Base-by-base conservation (phyloP, 768 basidiomycete species). In the Rhizopogon vesiculosus region DNA sequence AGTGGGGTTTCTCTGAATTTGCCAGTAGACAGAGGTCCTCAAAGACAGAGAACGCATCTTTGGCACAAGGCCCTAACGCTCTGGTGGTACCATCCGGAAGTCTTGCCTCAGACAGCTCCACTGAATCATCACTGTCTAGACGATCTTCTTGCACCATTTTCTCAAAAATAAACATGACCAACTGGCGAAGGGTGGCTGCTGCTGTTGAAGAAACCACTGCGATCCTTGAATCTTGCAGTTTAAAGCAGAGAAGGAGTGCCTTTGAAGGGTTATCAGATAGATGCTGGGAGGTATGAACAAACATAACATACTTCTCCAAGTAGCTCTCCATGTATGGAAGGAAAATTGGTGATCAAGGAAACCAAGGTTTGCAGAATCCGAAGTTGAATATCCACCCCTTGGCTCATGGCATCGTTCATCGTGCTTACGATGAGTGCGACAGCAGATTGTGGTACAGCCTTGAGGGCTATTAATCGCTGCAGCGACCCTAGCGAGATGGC, bases 121-220 rank as follows among this genome's bases (percentile, higher is more conserved):
- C 48, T 10, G 56, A 42, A 39, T 65, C 59, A 13, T 54, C 33
- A 7, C 51, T 58, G 19, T 77, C 79, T 15, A 69, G 69, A 5
- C 75, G 73, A 66, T 93, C 90, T 65, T 94, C 91, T 16, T 82
- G 78, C 1, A 86, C 83, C 70, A 98, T 90, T 66, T 96, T 94
- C 72, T 99, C 97, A 43, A 98, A 91, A 16, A 98, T 87, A 61
- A 98, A 91, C 95, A 99, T 98, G 44, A 98, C 92, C 1, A 98
- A 79, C 67, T 98, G 96, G 2, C 95, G 87, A 4, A 98, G 80
- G 0, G 95, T 98, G 0, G 97, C 97, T 3, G 95, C 95, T 2
- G 96, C 96, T 3, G 97, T 98, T 0, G 93, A 95, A 3, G 94
- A 96, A 7, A 99, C 96, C 25, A 98, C 96, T 0, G 93, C 90